Base-by-base conservation (phyloP, 2,329 filamentous ascomycete genomes). In the Fusarium sp. region DNA sequence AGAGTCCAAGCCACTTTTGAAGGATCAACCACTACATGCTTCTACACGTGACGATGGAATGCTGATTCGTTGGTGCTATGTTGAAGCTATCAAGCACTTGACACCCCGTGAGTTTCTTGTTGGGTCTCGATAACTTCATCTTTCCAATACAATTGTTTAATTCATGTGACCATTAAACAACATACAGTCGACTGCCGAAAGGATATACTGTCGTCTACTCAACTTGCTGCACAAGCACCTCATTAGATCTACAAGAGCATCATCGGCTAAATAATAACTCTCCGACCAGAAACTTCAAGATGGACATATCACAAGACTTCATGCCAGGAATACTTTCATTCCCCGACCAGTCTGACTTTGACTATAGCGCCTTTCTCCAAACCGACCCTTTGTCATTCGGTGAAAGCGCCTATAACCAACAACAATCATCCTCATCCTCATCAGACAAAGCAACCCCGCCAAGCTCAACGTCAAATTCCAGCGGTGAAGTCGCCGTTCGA, bases 301-400 rank as follows among this genome's bases (percentile, higher is more conserved):
- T 80, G 79, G 77, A 79, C 52, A 57, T 79, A 54, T 48, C 61
- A n/a, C 73, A 76, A 22, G 66, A 67, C 3, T 75, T 78, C 48
- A 57, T 74, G 3, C 37, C 73, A 3, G 75, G 67, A 34, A 72
- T 80, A 34, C 70, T 82, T 27, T 61, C 74, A 29, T 77, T 79
- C 53, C 62, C 73, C 9, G 76, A 76, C 7, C 73, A 77, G n/a
- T 42, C 73, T 7, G 73, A 80, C 16, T 82, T 83, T 47, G 81
- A 82, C 72, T 83, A 83, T 46, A 74, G 73, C 11, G 76, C 76
- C 46, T 83, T 82, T 56, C 75, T 84, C 25, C 76, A 80, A 34
- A 29, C 61, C 29, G 76, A 76, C 4, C 64, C 70, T n/a, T 62
- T 75, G 41, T 58, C 46, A n/a, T 74, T 77, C 27, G 61, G 57